Evolutionary conservation across 345 rosid genomes (phyloP).

Genomic region (Pelargonium nanum): DNA sequence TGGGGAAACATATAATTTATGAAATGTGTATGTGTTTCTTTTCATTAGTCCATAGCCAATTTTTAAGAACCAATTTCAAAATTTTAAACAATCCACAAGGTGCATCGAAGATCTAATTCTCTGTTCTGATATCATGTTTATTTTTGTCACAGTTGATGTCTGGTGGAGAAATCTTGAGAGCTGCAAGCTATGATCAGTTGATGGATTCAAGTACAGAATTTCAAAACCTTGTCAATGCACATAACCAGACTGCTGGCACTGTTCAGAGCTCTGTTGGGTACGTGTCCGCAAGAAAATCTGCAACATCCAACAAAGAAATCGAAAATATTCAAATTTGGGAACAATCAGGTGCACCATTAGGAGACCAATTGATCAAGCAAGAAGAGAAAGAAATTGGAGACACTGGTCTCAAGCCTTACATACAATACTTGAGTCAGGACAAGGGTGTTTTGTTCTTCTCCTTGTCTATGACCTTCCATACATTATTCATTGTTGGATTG

Average conservation of each 20-base stretch:
- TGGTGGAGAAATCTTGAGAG: conserved; percentile 29
- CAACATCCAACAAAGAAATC: conserved; percentile 18
- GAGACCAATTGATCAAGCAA: conserved; percentile 36
- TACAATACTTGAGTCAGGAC: conserved; percentile 27
- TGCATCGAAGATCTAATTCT: no score
- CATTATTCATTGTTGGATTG: conserved; percentile 22
- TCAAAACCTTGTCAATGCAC: conserved; percentile 43
- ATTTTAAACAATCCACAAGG: no score
- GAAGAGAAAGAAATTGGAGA: conserved; percentile 47
- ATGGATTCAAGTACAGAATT: conserved; percentile 29
- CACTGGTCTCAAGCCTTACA: conserved; percentile 43
- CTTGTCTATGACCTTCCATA: conserved; percentile 8
- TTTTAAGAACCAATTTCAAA: no score
- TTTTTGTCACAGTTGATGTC: conserved; percentile 33
- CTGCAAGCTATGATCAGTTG: conserved; percentile 28
- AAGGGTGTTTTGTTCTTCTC: conserved; percentile 25
- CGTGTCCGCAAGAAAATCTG: conserved; percentile 2
- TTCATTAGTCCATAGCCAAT: no score
- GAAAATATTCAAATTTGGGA: conserved; percentile 12
- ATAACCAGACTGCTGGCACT: conserved; percentile 15
- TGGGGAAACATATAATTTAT: no score
- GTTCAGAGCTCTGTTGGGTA: conserved; percentile 3
- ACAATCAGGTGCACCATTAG: background rate
- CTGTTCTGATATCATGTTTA: no score
- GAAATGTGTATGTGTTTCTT: no score